Evolutionary conservation across 2,329 filamentous ascomycete genomes (phyloP).

Genomic region (Cercospora sp.): DNA sequence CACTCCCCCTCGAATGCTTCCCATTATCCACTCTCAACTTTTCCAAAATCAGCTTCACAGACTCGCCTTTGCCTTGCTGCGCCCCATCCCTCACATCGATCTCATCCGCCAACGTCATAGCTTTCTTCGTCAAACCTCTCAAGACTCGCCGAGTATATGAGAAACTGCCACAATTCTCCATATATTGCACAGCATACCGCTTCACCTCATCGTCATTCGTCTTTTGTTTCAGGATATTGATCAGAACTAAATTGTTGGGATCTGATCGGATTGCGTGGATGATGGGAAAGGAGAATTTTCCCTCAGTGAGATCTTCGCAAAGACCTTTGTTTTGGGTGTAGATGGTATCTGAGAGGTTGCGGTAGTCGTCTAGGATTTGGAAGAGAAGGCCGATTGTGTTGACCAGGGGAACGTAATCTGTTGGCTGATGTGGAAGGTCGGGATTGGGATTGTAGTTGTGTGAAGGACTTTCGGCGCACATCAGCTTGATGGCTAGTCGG

Average conservation of each 20-base stretch:
- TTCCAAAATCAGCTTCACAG: constrained; percentile 42
- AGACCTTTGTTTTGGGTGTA: constrained; percentile 90
- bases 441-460: constrained; percentile 27
- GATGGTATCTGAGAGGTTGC: constrained; percentile 66
- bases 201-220: constrained; percentile 86
- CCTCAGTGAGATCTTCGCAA: constrained; percentile 93
- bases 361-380: constrained; percentile 91
- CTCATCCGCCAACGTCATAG: constrained; percentile 46
- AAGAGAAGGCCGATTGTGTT: constrained; percentile 83
- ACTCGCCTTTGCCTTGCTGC: constrained; percentile 42
- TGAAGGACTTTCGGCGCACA: constrained; percentile 70
- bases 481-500: constrained; percentile 79
- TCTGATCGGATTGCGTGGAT: constrained; percentile 87
- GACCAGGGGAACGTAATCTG: constrained; percentile 79
- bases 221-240: constrained; percentile 92
- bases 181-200: constrained; percentile 83
- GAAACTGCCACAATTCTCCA: constrained; percentile 86
- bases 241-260: constrained; percentile 71
- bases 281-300: constrained; percentile 94
- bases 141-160: constrained; percentile 72
- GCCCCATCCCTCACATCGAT: constrained; percentile 35
- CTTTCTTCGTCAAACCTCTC: constrained; percentile 47
- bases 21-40: constrained; percentile 40
- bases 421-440: constrained; percentile 7
- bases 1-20: constrained; percentile 26